A percentile compares a stretch with the other conserved stretches of the same genome.
These are phyloP conservation scores for Ambrosia artemisiifolia DNA, from an alignment of 129 eudicot genomes.

Conservation along the genomic window DNA sequence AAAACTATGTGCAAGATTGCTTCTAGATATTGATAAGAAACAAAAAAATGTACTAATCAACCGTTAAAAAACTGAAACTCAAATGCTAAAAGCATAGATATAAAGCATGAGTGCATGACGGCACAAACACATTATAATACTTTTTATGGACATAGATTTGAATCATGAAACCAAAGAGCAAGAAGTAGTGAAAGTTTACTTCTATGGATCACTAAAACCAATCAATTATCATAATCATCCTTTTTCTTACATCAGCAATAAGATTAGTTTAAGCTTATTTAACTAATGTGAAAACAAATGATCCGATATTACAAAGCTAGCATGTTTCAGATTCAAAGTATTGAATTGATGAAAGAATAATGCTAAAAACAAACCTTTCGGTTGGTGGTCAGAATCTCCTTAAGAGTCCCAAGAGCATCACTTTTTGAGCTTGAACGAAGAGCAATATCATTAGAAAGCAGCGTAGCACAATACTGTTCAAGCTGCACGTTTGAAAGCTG, in stretches of 20 bases:
- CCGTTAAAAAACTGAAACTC: not conserved
- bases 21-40: not conserved
- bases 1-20: not conserved
- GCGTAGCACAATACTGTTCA: constrained; percentile 81
- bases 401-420: constrained; percentile 60
- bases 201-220: no score
- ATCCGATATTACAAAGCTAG: not conserved
- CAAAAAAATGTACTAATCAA: not conserved
- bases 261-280: not conserved
- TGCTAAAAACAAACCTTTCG: constrained; percentile 59
- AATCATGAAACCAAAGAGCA: no score
- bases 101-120: not conserved
- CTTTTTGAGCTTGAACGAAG: constrained; percentile 50
- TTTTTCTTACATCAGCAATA: not conserved
- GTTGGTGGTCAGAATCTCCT: constrained; percentile 39
- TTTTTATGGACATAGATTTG: not conserved
- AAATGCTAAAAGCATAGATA: not conserved
- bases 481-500: constrained; percentile 74
- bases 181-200: no score
- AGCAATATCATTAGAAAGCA: constrained; percentile 44
- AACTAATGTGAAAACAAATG: not conserved
- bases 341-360: constrained; percentile 5
- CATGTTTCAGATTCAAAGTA: not conserved
- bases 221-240: not conserved
- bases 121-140: not conserved